phyloP scores from a whole-genome alignment of 768 basidiomycete species.

The Podaxis mareebaensis region DNA sequence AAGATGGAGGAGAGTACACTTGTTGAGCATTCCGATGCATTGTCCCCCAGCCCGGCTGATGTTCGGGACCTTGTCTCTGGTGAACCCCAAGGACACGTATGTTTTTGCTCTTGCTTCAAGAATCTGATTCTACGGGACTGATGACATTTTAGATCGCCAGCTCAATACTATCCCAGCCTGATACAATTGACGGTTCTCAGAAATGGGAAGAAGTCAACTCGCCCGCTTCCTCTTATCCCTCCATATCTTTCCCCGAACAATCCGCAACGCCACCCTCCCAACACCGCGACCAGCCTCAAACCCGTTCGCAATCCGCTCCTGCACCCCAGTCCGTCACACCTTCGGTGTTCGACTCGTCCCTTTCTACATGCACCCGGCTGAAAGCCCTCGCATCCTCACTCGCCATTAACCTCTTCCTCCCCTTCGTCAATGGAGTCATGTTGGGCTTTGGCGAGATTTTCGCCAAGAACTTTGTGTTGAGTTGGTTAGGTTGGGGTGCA shows the following conservation, averaged over 20 bases:
- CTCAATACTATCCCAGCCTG: constrained; percentile 32
- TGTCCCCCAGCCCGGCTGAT: constrained; percentile 40
- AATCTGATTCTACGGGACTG: neutral
- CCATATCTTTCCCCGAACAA: constrained; percentile 71
- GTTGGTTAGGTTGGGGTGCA: constrained; percentile 52
- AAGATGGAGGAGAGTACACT: neutral
- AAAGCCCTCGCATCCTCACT: constrained; percentile 71
- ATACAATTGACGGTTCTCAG: constrained; percentile 47
- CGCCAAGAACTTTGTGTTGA: constrained; percentile 72
- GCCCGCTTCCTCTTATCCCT: constrained; percentile 72
- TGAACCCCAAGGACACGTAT: constrained; percentile 10
- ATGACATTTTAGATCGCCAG: constrained; percentile 1
- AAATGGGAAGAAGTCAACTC: constrained; percentile 78
- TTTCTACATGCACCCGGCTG: constrained; percentile 66
- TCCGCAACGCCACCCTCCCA: constrained; percentile 51
- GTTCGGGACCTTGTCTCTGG: constrained; percentile 24
- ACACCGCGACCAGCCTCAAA: constrained; percentile 19
- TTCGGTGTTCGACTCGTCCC: constrained; percentile 67
- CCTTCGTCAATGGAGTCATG: constrained; percentile 95
- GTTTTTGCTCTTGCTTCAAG: neutral
- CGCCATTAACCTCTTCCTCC: constrained; percentile 82
- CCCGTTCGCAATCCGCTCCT: constrained; percentile 14
- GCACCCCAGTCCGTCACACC: constrained; percentile 55
- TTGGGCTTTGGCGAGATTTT: constrained; percentile 96
- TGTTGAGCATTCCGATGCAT: neutral